Conservation (phyloP, 441 rosid species). For the Corymbia citriodora region DNA sequence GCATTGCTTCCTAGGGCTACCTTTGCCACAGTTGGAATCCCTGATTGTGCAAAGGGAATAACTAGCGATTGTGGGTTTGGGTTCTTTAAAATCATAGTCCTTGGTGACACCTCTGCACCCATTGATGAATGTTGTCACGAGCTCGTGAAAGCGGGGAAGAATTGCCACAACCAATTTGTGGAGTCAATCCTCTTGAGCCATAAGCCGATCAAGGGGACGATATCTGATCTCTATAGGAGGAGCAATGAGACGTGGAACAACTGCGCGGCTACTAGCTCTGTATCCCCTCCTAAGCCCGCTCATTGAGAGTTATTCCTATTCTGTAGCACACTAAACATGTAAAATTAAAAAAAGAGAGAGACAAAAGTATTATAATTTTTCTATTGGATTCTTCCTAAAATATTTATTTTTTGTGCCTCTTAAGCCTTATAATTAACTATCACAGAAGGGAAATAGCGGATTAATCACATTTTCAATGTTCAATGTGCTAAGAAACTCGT, state of each 20-base stretch:
- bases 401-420: background rate
- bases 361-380: background rate
- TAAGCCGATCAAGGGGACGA: background rate
- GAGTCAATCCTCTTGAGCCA: background rate
- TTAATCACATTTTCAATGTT: background rate
- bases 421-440: background rate
- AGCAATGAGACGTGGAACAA: background rate
- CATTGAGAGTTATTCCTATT: background rate
- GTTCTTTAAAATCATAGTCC: background rate
- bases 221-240: background rate
- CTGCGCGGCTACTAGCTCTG: background rate
- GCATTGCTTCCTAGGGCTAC: too few relatives aligned
- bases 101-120: background rate
- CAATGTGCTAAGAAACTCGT: background rate
- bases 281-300: background rate
- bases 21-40: background rate
- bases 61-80: background rate
- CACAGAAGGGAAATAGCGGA: background rate
- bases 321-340: background rate
- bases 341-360: background rate
- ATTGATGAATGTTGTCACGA: background rate
- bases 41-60: background rate
- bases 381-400: background rate
- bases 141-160: background rate
- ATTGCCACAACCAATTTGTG: background rate